phyloP scores from a whole-genome alignment of 768 basidiomycete genomes.

The Terana coerulea region DNA sequence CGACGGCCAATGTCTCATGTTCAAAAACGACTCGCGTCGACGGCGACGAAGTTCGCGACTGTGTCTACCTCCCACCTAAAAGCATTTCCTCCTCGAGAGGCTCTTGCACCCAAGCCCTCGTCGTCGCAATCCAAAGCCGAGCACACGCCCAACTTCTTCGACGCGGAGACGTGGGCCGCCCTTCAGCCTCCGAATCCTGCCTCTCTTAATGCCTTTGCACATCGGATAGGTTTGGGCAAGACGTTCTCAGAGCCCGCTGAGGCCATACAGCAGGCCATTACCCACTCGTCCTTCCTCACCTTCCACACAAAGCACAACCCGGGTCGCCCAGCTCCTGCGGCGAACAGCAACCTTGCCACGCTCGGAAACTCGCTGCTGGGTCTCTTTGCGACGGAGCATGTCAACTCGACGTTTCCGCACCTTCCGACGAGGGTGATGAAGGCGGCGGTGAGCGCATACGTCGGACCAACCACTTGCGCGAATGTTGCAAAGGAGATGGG shows the following conservation, averaged over 20 bases:
- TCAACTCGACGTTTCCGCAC: constrained; percentile 80
- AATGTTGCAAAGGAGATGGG: constrained; percentile 86
- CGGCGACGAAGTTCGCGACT: constrained; percentile 46
- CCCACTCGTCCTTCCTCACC: constrained; percentile 65
- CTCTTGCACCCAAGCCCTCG: constrained; percentile 27
- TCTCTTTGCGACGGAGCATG: constrained; percentile 82
- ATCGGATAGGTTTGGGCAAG: constrained; percentile 67
- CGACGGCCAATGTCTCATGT: constrained; percentile 51
- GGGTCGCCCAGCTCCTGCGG: constrained; percentile 46
- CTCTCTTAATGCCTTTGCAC: constrained; percentile 70
- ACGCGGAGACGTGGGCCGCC: constrained; percentile 64
- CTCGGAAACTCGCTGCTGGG: constrained; percentile 90
- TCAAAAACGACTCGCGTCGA: constrained; percentile 47
- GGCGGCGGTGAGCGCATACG: constrained; percentile 88
- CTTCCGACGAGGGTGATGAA: constrained; percentile 90
- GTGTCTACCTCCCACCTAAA: constrained; percentile 52
- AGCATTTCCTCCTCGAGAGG: constrained; percentile 61
- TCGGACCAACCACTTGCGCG: constrained; percentile 80
- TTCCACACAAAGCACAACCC: constrained; percentile 57
- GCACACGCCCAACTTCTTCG: constrained; percentile 37
- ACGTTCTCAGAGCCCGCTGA: constrained; percentile 48
- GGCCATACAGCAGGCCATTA: constrained; percentile 69
- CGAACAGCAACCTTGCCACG: constrained; percentile 72
- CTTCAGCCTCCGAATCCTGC: constrained; percentile 70
- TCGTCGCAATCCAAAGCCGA: constrained; percentile 12